Percentiles rank a stretch among this genome's conserved stretches.
Evolutionary conservation across 2,329 filamentous ascomycete genomes (phyloP).

Genomic region (Thielaviopsis euricoi): DNA sequence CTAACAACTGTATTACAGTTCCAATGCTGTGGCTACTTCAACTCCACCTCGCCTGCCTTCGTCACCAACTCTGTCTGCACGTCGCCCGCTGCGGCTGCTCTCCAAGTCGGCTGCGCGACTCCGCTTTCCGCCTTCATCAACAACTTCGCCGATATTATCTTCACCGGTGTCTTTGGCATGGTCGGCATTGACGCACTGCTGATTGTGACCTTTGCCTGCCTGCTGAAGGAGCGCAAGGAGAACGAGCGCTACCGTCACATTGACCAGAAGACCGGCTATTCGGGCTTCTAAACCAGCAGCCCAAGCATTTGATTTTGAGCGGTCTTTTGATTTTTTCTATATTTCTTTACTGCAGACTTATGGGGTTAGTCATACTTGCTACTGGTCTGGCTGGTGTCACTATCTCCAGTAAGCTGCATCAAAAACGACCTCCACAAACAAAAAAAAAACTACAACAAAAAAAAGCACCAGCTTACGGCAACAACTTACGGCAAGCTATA

Average conservation of each 20-base stretch:
- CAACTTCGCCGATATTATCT: constrained; percentile 55
- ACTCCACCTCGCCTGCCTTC: constrained; percentile 56
- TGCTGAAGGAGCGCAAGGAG: constrained; percentile 69
- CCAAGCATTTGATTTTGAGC: background rate
- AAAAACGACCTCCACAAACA: background rate
- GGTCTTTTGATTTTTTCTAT: background rate
- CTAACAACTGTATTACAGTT: constrained; percentile 33
- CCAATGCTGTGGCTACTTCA: constrained; percentile 64
- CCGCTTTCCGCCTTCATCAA: constrained; percentile 55
- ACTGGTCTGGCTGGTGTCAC: background rate
- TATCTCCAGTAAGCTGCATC: background rate
- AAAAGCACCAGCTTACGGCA: too few relatives aligned
- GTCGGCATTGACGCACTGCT: constrained; percentile 55
- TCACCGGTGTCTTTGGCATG: constrained; percentile 65
- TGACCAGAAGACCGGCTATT: constrained; percentile 55
- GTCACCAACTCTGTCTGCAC: constrained; percentile 51
- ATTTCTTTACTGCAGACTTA: background rate
- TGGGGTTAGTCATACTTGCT: background rate
- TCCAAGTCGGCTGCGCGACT: constrained; percentile 52
- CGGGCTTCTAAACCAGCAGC: constrained; percentile 24
- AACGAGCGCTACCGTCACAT: constrained; percentile 63
- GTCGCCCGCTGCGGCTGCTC: constrained; percentile 52
- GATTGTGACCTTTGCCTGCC: constrained; percentile 54
- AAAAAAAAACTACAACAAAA: background rate
- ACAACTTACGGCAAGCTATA: background rate